Evolutionary conservation across 2,329 filamentous ascomycete genomes (phyloP).

Genomic region (Trichothecium sympodiale): DNA sequence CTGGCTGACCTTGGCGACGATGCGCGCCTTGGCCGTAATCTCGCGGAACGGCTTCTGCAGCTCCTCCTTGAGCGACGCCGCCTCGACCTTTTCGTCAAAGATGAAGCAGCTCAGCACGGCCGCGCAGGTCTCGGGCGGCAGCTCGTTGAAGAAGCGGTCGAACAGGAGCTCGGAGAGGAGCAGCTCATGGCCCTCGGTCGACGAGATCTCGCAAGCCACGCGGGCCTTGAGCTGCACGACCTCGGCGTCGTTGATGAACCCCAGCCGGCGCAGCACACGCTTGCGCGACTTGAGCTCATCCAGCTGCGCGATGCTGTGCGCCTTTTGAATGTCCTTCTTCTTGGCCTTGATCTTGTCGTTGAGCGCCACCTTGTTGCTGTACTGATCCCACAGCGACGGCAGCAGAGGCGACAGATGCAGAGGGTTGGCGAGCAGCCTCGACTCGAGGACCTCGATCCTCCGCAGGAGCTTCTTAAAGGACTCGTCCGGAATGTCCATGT

Average conservation of each 20-base stretch:
- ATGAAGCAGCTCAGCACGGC: slow-evolving; percentile 88
- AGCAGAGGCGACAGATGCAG: slow-evolving; percentile 83
- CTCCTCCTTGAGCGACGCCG: slow-evolving; percentile 68
- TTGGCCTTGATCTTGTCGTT: slow-evolving; percentile 72
- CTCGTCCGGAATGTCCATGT: slow-evolving; percentile 90
- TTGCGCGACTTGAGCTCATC: slow-evolving; percentile 96
- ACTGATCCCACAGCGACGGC: slow-evolving; percentile 76
- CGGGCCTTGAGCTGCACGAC: slow-evolving; percentile 95
- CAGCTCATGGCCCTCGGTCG: slow-evolving; percentile 79
- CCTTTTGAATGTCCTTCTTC: slow-evolving; percentile 78
- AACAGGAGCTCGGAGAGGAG: slow-evolving; percentile 89
- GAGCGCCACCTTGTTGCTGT: slow-evolving; percentile 67
- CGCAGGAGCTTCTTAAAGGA: slow-evolving; percentile 85
- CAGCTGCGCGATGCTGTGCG: slow-evolving; percentile 80
- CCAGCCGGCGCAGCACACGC: slow-evolving; percentile 83
- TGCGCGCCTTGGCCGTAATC: slow-evolving; percentile 75
- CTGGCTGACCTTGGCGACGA: slow-evolving; percentile 85
- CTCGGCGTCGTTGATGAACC: slow-evolving; percentile 91
- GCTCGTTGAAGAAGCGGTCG: slow-evolving; percentile 95
- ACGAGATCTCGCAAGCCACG: slow-evolving; percentile 95
- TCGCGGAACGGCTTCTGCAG: slow-evolving; percentile 77
- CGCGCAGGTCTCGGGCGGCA: slow-evolving; percentile 78
- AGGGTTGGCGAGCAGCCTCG: slow-evolving; percentile 76
- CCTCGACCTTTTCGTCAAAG: slow-evolving; percentile 89
- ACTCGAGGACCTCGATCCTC: slow-evolving; percentile 96